phyloP scores from a whole-genome alignment of 2,329 filamentous ascomycete genomes.

The Microdochium trichocladiopsis region DNA sequence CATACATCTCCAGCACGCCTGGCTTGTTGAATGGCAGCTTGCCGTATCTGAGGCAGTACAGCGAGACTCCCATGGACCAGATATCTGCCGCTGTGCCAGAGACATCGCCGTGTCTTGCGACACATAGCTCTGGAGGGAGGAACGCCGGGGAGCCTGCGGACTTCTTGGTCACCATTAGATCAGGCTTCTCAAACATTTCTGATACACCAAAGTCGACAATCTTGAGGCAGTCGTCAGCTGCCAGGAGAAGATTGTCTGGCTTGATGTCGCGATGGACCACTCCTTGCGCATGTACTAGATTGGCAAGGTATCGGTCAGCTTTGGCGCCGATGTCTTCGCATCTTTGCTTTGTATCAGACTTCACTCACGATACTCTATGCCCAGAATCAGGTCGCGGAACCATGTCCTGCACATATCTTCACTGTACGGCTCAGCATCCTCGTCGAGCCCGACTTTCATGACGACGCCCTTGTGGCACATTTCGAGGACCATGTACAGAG shows the following conservation, averaged over 20 bases:
- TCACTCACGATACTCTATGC: conserved; percentile 79
- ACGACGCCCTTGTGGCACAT: conserved; percentile 98
- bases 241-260: conserved; percentile 89
- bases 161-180: conserved; percentile 86
- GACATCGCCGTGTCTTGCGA: conserved; percentile 77
- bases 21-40: conserved; percentile 76
- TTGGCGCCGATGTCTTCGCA: no score
- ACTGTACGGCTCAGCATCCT: conserved; percentile 73
- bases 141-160: conserved; percentile 94
- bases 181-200: conserved; percentile 87
- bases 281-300: conserved; percentile 78
- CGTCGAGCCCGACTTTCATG: conserved; percentile 90
- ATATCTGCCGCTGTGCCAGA: conserved; percentile 89
- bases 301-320: conserved; percentile 1
- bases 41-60: conserved; percentile 90
- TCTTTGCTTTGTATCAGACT: no score
- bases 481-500: conserved; percentile 96
- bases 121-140: conserved; percentile 85
- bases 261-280: conserved; percentile 97
- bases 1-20: conserved; percentile 79
- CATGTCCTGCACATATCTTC: conserved; percentile 79
- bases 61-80: conserved; percentile 95
- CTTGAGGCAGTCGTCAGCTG: conserved; percentile 87
- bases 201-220: conserved; percentile 99
- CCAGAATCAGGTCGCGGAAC: conserved; percentile 92